Conservation (phyloP, 768 basidiomycete species). For the Tulasnella sp. region DNA sequence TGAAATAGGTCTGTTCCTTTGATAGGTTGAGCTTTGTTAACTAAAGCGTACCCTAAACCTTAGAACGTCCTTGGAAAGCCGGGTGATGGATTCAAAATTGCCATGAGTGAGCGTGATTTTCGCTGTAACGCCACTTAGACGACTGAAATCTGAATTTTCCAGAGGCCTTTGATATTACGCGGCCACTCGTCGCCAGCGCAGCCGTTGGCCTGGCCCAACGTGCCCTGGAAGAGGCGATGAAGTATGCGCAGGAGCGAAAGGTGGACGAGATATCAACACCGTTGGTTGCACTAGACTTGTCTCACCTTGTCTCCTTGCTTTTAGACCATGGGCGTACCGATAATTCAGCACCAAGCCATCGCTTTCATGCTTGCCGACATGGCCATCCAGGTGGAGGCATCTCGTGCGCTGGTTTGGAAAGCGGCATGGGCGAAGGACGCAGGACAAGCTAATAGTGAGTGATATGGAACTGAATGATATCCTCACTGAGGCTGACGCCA, state of each 20-base stretch:
- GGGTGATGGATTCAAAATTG: conserved; percentile 31
- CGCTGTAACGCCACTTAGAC: background rate
- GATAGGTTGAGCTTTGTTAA: no score
- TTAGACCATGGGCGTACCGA: conserved; percentile 31
- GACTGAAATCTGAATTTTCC: no score
- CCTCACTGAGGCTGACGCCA: background rate
- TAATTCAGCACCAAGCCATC: conserved; percentile 32
- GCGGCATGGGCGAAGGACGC: conserved; percentile 30
- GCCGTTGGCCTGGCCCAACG: conserved; percentile 32
- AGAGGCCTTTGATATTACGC: conserved; percentile 33
- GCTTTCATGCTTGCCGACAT: conserved; percentile 33
- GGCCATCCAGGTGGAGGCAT: conserved; percentile 29
- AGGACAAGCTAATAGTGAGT: conserved; percentile 28
- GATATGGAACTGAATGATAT: background rate
- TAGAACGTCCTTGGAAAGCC: conserved; percentile 29
- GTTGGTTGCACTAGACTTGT: background rate
- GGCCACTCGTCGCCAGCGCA: conserved; percentile 31
- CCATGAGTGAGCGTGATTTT: conserved; percentile 14
- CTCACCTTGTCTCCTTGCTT: background rate
- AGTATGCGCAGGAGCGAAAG: conserved; percentile 31
- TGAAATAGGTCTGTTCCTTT: background rate
- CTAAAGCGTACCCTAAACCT: conserved; percentile 16
- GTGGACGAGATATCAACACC: conserved; percentile 13
- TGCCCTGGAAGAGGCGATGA: conserved; percentile 31
- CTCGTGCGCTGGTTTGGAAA: conserved; percentile 28